Base-by-base conservation (phyloP, 805 yeast genomes). In the Teunomyces atbi region DNA sequence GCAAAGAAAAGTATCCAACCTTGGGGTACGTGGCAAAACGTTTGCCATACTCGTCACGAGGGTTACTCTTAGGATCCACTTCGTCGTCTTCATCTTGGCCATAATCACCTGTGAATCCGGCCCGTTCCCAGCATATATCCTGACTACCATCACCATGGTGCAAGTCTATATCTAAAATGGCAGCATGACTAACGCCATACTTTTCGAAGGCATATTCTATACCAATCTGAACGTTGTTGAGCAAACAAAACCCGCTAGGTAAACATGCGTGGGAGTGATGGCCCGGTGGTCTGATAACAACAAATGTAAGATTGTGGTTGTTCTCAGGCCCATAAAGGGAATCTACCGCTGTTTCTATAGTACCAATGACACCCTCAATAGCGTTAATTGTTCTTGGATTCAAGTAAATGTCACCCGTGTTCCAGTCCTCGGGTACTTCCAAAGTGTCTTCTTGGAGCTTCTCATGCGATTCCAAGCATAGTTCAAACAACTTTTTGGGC, bases 61-160 rank as follows among this genome's bases (percentile, higher is more conserved):
- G 69, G 32, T 65, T 64, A 32, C 60, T 53, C 10, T 53, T 52
- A 19, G 60, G 62, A 20, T 61, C 60, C 19, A 59, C 61, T 35
- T 73, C 78, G 26, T 72, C 78, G 43, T 66, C 70, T 37, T 76
- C 80, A 23, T 74, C 71, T 46, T 74, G 73, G n/a, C 76, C 76
- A 50, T 66, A 68, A 49, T 72, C 76, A 6, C 76, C 77, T 3
- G 56, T 45, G 54, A 80, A 77, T 0, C 89, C 88, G 1, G 86
- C 86, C 51, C 87, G 72, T 56, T 81, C 83, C 90, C 91, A 88
- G 56, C 91, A 82, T 21, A 88, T 84, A 61, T 88, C 95, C 56
- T 89, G 96, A 5, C 88, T 78, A 11, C 96, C 96, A 64, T 88
- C 96, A 13, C 96, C 96, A 59, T 88, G 96, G 59, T 88, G 96